A percentile compares a stretch with the other conserved stretches of the same genome.
These are phyloP conservation scores for Penicillium sp. DNA, from an alignment of 2,329 filamentous ascomycete species.

Conservation along the genomic window DNA sequence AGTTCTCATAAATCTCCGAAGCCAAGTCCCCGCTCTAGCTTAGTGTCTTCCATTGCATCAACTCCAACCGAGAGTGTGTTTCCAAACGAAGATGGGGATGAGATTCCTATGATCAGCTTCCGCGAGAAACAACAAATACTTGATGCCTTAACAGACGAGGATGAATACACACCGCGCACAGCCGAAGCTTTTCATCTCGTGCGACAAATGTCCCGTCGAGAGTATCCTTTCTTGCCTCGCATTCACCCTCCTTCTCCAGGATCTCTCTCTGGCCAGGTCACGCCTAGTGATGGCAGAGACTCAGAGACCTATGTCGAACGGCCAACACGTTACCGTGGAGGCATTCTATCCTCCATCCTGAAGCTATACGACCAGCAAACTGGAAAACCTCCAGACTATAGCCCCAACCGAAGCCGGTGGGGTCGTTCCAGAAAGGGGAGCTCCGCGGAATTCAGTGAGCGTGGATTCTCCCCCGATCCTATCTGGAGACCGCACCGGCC, in stretches of 20 bases:
- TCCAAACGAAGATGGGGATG: constrained; percentile 34
- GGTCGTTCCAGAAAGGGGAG: constrained; percentile 33
- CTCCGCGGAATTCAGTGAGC: constrained; percentile 31
- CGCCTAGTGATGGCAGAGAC: constrained; percentile 42
- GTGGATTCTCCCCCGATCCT: constrained; percentile 34
- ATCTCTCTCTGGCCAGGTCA: constrained; percentile 36
- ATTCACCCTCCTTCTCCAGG: constrained; percentile 33
- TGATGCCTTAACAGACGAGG: constrained; percentile 28
- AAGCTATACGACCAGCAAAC: constrained; percentile 64
- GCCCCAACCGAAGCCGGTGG: constrained; percentile 25
- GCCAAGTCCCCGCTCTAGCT: constrained; percentile 27
- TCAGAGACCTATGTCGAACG: constrained; percentile 65
- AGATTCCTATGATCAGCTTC: constrained; percentile 36
- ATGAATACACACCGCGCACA: constrained; percentile 31
- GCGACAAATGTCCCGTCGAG: constrained; percentile 39
- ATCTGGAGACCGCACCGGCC: constrained; percentile 30
- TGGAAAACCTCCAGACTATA: constrained; percentile 28
- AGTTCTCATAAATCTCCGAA: constrained; percentile 33
- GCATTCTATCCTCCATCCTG: constrained; percentile 71
- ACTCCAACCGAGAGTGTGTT: constrained; percentile 29
- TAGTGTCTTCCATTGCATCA: constrained; percentile 31
- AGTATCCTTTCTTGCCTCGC: constrained; percentile 34
- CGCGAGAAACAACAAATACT: constrained; percentile 35
- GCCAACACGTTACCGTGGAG: constrained; percentile 69
- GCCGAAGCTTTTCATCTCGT: constrained; percentile 36